Evolutionary conservation across 345 rosid species (phyloP).

Genomic region (Syzygium jambos): DNA sequence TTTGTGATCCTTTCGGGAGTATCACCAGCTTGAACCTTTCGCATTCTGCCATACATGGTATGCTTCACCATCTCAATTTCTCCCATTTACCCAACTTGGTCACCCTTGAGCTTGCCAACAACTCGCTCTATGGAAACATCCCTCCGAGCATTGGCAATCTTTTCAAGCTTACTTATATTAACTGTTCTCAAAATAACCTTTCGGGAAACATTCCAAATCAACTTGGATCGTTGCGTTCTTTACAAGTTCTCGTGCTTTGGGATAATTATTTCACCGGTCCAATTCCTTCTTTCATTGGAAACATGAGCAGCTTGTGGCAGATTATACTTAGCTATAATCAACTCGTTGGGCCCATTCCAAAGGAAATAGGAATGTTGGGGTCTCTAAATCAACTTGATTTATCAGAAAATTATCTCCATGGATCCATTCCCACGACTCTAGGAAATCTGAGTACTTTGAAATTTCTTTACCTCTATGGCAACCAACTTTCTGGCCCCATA

Average conservation of each 20-base stretch:
- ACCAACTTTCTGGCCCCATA: too few relatives aligned
- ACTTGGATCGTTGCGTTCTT: neutral
- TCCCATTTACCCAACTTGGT: conserved; percentile 4
- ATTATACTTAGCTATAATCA: too few relatives aligned
- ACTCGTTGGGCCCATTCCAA: too few relatives aligned
- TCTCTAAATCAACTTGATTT: too few relatives aligned
- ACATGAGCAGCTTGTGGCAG: too few relatives aligned
- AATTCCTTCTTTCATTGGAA: neutral
- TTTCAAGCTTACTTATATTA: neutral
- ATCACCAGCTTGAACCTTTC: neutral
- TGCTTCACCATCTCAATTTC: conserved; percentile 5
- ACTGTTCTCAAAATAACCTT: neutral
- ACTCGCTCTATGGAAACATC: neutral
- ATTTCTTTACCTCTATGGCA: too few relatives aligned
- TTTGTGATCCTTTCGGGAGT: conserved; percentile 1
- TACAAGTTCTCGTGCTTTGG: neutral
- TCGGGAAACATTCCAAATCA: neutral
- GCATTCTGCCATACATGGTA: neutral
- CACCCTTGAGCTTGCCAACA: neutral
- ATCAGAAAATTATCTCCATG: too few relatives aligned
- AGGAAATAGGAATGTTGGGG: too few relatives aligned
- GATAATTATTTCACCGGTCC: neutral
- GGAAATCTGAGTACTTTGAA: too few relatives aligned
- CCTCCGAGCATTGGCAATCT: neutral
- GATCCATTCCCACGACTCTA: too few relatives aligned